These are phyloP conservation scores for Neurospora sp. DNA, from an alignment of 495 filamentous ascomycete genomes.

Conservation along the genomic window DNA sequence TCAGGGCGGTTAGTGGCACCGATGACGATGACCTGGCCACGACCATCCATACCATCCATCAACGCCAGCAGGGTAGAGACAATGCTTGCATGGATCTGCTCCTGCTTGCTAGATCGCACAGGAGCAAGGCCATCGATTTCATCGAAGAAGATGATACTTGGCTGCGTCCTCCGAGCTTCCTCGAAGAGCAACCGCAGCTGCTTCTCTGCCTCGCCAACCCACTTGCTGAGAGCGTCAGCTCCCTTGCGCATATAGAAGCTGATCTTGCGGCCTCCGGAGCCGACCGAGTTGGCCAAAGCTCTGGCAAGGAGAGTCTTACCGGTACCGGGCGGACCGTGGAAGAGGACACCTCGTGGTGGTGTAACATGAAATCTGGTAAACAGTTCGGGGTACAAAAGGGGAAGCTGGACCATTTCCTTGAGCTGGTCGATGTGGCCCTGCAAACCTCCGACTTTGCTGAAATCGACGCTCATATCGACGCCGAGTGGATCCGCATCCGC, in stretches of 20 bases:
- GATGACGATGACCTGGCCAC: constrained; percentile 96
- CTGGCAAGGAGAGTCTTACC: constrained; percentile 94
- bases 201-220: constrained; percentile 96
- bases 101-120: constrained; percentile 91
- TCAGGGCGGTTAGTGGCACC: constrained; percentile 96
- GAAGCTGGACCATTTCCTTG: constrained; percentile 95
- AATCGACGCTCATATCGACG: constrained; percentile 82
- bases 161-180: constrained; percentile 87
- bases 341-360: constrained; percentile 87
- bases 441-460: constrained; percentile 83
- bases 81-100: constrained; percentile 97
- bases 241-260: constrained; percentile 99
- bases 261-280: constrained; percentile 72
- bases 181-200: constrained; percentile 90
- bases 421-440: constrained; percentile 88
- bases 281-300: constrained; percentile 74
- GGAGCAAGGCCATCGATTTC: constrained; percentile 96
- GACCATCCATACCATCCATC: constrained; percentile 99
- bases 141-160: constrained; percentile 99
- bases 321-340: constrained; percentile 93
- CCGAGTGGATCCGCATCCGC: constrained; percentile 92
- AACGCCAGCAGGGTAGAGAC: constrained; percentile 89
- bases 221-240: constrained; percentile 93
- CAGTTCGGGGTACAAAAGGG: constrained; percentile 89
- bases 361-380: constrained; percentile 85